Base-by-base conservation (phyloP, 306 rosid genomes). In the Hippophae rhamnoides region DNA sequence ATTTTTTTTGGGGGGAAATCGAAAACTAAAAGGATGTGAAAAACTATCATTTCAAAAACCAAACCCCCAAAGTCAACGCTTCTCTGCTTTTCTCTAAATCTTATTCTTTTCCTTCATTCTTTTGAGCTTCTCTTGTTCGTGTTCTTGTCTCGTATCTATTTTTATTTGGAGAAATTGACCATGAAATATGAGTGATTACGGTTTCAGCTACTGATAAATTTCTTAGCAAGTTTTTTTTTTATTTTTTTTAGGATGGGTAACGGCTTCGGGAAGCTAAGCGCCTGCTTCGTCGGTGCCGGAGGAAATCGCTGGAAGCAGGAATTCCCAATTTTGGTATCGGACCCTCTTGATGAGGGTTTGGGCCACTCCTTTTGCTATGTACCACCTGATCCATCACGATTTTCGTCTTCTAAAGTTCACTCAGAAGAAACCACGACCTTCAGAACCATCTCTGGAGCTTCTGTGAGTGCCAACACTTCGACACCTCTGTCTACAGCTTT, bases 331-430 rank as follows among this genome's bases (percentile, higher is more conserved):
- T 12, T 78, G 7, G 25, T 77, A 42, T 62, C 97, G 25, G 92
- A 83, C 47, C 85, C 93, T 0, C 73, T 84, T 8, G 99, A 92
- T 26, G 95, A 88, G 63, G 97, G 97, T 0, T 61, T 82, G 1
- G 99, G 99, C 1, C 99, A 93, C 80, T 86, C 97, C 2, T 93
- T 93, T 78, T 86, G 93, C 78, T 93, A 93, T n/a, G 99, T 93
- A 3, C 69, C 96, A 26, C 99, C 99, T 31, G 99, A 92, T 71
- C 89, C 89, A 50, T 61, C 72, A 26, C 81, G 88, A 8, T 41
- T 86, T 0, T 89, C 95, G 0, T 84, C 81, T 0, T 93, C 99
- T 0, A 88, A 93, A 53, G 99, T 93, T 14, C 90, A 88, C 76
- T 93, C 97, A 0, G 99, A 93, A 41, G 95, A 93, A 68, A 81